Percentiles rank a stretch among this genome's conserved stretches.
Conservation (phyloP, 2,329 filamentous ascomycete genomes). For the Cladophialophora immunda region DNA sequence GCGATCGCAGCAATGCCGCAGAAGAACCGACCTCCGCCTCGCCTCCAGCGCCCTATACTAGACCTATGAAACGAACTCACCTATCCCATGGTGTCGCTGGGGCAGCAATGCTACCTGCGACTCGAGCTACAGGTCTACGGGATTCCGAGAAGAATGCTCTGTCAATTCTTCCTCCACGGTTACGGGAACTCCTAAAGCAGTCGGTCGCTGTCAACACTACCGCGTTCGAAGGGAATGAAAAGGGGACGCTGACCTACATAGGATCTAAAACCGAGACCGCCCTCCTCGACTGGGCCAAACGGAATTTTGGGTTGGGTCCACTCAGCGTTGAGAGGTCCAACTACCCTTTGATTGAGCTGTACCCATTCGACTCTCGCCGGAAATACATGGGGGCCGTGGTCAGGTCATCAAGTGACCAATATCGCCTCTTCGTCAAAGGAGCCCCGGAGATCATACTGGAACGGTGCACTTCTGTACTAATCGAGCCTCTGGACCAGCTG, state of each 20-base stretch:
- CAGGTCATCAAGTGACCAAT: constrained; percentile 63
- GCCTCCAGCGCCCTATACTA: too few species aligned
- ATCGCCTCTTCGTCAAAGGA: constrained; percentile 65
- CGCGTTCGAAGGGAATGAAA: constrained; percentile 71
- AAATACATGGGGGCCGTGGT: constrained; percentile 77
- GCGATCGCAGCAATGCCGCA: too few species aligned
- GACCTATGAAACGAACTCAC: too few species aligned
- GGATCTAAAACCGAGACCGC: constrained; percentile 83
- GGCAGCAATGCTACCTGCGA: too few species aligned
- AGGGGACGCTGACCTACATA: constrained; percentile 69
- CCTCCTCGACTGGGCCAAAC: constrained; percentile 72
- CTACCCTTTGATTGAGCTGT: constrained; percentile 62
- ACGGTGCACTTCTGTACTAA: too few species aligned
- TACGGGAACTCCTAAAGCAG: constrained; percentile 68
- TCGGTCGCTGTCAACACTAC: constrained; percentile 75
- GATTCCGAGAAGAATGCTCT: too few species aligned
- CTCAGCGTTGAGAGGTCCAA: constrained; percentile 70
- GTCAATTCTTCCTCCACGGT: too few species aligned
- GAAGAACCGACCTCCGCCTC: too few species aligned
- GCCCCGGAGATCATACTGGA: too few species aligned
- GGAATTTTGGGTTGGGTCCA: constrained; percentile 70
- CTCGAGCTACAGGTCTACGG: too few species aligned
- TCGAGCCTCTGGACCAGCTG: too few species aligned
- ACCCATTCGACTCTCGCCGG: constrained; percentile 69
- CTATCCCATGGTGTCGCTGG: too few species aligned